Evolutionary conservation across 352 stramenopile genomes (phyloP), one percentile per base, ranked within the genome.

Genomic region (Phytophthora sp.): DNA sequence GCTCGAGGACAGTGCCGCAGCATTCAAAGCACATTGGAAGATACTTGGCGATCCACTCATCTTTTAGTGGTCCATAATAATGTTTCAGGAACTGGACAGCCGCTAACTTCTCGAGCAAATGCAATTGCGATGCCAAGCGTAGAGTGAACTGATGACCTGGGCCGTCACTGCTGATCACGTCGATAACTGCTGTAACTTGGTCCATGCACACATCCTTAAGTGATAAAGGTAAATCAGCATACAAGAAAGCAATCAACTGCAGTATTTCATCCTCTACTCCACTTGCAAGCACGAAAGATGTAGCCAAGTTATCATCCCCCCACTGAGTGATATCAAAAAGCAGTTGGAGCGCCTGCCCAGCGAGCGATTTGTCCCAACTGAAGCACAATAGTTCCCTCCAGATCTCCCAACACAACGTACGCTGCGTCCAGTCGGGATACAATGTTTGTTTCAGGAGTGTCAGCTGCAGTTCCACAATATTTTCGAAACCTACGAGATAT

Each of bases 1-100:
- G 64, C n/a, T 89, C 71, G 16, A 91, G 61, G 26, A 88, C 62
- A 1, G 82, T 87, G 9, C 85, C 81, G 38, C 83, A 84, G 50
- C 81, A 93, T 60, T 93, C 79, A 27, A 89, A 81, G 24, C 76
- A 81, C 60, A 91, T 80, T 0, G 76, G 74, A 12, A 93, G 55
- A 41, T 89, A 88, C 45, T 81, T 83, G 4, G 69, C 66, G 4
- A 90, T 61, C 77, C 80, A 93, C 26, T 82, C 67, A 45, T 88
- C 73, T 46, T 90, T 89, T 47, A 74, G 60, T 2, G 61, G 31
- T 1, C 74, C 55, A 11, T 81, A 63, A 18, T 82, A 86, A 20
- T 74, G 51, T 45, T 69, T 70, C 29, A 93, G 35, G 13, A 90
- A 78, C 11, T 69, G 69, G n/a, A 73, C 65, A 5, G 50, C 55